These are phyloP conservation scores for Hymenoscyphus infarciens DNA, from an alignment of 2,329 filamentous ascomycete species.

Conservation along the genomic window DNA sequence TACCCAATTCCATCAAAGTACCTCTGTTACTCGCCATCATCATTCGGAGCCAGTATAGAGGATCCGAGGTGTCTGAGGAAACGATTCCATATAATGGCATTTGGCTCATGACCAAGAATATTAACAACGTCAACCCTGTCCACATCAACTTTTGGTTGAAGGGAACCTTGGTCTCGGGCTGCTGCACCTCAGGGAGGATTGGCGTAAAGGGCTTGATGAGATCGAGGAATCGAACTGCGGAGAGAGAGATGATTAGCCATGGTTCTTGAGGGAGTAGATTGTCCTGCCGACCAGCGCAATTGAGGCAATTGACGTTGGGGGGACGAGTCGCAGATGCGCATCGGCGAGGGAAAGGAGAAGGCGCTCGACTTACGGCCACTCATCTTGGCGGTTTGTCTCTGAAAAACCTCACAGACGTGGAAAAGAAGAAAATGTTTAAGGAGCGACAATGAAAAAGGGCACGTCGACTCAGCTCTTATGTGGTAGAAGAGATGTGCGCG, in stretches of 20 bases:
- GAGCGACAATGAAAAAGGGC: slow-evolving; percentile 28
- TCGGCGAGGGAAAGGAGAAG: slow-evolving; percentile 14
- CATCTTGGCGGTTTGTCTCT: slow-evolving; percentile 39
- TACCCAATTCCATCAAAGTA: slow-evolving; percentile 93
- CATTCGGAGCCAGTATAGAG: slow-evolving; percentile 99
- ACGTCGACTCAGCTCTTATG: slow-evolving; percentile 29
- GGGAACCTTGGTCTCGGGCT: slow-evolving; percentile 95
- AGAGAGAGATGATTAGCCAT: slow-evolving; percentile 29
- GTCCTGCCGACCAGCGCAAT: neutral
- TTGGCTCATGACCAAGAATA: slow-evolving; percentile 99
- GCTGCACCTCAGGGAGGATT: slow-evolving; percentile 98
- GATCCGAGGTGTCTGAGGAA: slow-evolving; percentile 96
- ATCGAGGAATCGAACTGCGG: slow-evolving; percentile 93
- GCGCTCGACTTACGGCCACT: slow-evolving; percentile 39
- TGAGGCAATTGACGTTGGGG: slow-evolving; percentile 19
- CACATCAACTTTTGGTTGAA: slow-evolving; percentile 99
- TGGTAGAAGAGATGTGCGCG: slow-evolving; percentile 27
- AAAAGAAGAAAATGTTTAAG: slow-evolving; percentile 34
- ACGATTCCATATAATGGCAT: slow-evolving; percentile 99
- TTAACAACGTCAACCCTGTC: slow-evolving; percentile 89
- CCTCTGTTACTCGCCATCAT: slow-evolving; percentile 99
- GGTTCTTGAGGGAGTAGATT: neutral
- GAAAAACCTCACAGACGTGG: slow-evolving; percentile 37
- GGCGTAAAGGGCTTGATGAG: slow-evolving; percentile 99
- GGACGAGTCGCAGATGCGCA: slow-evolving; percentile 15